phyloP scores from a whole-genome alignment of 2,329 filamentous ascomycete species.

The Xylariaceae sp. region DNA sequence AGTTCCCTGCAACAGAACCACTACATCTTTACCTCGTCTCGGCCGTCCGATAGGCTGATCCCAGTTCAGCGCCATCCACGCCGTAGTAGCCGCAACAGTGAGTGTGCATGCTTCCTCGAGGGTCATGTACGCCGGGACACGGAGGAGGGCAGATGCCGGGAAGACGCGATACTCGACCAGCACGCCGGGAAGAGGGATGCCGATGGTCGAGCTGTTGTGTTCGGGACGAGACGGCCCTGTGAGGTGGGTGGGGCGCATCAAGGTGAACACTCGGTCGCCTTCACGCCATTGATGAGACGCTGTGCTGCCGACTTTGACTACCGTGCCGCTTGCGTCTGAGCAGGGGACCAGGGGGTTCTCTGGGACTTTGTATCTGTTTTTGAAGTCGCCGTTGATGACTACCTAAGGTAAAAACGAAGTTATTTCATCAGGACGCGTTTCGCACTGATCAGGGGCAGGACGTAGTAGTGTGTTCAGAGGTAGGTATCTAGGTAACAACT shows the following conservation, averaged over 20 bases:
- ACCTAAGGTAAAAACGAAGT: too few relatives aligned
- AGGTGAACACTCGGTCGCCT: constrained; percentile 11
- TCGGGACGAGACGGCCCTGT: background rate
- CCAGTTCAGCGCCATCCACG: constrained; percentile 15
- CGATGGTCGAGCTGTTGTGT: background rate
- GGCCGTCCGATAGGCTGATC: constrained; percentile 4
- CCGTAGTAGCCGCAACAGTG: constrained; percentile 2
- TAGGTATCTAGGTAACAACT: too few relatives aligned
- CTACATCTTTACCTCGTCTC: background rate
- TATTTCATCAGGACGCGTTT: too few relatives aligned
- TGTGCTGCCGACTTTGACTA: background rate
- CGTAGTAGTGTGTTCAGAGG: too few relatives aligned
- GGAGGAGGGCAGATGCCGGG: background rate
- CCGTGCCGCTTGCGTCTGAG: constrained; percentile 8
- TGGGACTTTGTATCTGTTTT: background rate
- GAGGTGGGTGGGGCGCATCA: constrained; percentile 4
- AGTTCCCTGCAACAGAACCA: constrained; percentile 1
- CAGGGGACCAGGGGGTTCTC: constrained; percentile 1
- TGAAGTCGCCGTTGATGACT: constrained; percentile 12
- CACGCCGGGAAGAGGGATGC: constrained; percentile 4
- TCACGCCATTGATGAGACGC: background rate
- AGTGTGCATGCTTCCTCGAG: constrained; percentile 8
- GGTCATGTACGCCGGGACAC: background rate
- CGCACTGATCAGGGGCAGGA: too few relatives aligned
- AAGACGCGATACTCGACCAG: constrained; percentile 8